A percentile compares a stretch with the other conserved stretches of the same genome.
Evolutionary conservation across 768 basidiomycete species (phyloP).

Genomic region (Chalciporus chontae): DNA sequence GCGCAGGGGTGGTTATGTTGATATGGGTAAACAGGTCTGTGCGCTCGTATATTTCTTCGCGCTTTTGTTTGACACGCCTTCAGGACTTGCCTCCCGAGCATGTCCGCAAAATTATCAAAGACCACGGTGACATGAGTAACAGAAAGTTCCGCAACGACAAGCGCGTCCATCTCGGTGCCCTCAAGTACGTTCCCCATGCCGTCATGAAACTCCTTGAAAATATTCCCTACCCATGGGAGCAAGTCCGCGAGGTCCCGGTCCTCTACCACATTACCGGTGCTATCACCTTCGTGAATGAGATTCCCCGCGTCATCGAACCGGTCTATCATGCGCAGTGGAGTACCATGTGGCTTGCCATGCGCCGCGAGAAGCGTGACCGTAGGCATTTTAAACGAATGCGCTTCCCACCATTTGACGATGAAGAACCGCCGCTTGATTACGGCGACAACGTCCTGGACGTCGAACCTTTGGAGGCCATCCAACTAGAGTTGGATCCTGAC

Average conservation of each 20-base stretch:
- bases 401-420: conserved; percentile 98
- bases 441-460: conserved; percentile 99
- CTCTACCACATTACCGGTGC: conserved; percentile 99
- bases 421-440: conserved; percentile 98
- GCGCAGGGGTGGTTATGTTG: conserved; percentile 83
- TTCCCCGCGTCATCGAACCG: conserved; percentile 94
- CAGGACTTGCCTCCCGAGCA: conserved; percentile 96
- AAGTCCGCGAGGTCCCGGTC: conserved; percentile 98
- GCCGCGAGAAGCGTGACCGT: conserved; percentile 96
- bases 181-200: conserved; percentile 98
- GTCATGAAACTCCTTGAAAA: conserved; percentile 99
- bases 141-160: conserved; percentile 99
- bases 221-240: conserved; percentile 97
- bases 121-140: conserved; percentile 99
- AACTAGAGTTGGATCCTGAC: conserved; percentile 88
- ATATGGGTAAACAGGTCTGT: conserved; percentile 89
- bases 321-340: conserved; percentile 99
- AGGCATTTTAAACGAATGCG: conserved; percentile 99
- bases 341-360: conserved; percentile 99
- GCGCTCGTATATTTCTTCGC: not conserved
- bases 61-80: conserved; percentile 3
- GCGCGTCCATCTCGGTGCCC: conserved; percentile 95
- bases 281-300: conserved; percentile 99
- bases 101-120: conserved; percentile 98
- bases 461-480: conserved; percentile 96